A percentile compares a stretch with the other conserved stretches of the same genome.
Evolutionary conservation across 345 rosid genomes (phyloP).

Genomic region (Lagerstroemia speciosa): DNA sequence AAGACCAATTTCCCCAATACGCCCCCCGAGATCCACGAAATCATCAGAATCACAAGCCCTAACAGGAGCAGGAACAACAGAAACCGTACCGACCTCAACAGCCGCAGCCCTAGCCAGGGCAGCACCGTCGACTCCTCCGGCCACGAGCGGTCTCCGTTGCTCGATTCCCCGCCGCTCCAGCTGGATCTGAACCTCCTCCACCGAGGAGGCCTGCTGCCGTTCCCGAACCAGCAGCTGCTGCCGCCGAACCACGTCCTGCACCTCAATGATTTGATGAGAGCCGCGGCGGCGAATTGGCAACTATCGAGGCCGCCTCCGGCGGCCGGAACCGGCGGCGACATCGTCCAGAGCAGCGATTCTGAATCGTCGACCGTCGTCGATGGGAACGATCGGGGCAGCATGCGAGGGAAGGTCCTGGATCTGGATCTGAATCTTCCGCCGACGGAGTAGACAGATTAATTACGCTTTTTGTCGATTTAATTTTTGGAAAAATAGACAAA

Average conservation of each 20-base stretch:
- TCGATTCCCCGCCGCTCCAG: neutral
- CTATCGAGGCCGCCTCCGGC: neutral
- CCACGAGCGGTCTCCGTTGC: neutral
- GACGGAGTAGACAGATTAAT: neutral
- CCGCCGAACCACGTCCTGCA: neutral
- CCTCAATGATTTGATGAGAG: conserved; percentile 1
- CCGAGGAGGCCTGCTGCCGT: neutral
- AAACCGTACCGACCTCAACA: neutral
- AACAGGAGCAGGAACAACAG: neutral
- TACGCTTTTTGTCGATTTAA: neutral
- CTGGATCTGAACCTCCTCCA: conserved; percentile 3
- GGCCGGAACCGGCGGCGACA: neutral
- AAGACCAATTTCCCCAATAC: conserved; percentile 8
- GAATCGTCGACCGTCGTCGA: conserved; percentile 1
- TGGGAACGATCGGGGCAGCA: neutral
- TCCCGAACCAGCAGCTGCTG: conserved; percentile 5
- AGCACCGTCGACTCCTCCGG: conserved; percentile 5
- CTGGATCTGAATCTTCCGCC: conserved; percentile 6
- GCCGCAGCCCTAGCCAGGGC: conserved; percentile 5
- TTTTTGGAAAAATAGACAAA: neutral
- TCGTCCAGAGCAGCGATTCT: neutral
- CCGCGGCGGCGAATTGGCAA: conserved; percentile 6
- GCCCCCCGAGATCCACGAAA: neutral
- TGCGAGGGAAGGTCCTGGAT: neutral
- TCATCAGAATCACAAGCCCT: neutral